Percentiles rank a stretch among this genome's conserved stretches.
These are phyloP conservation scores for Pilobolus umbonatus DNA, from an alignment of 192 early-diverging fungal species.

Conservation along the genomic window DNA sequence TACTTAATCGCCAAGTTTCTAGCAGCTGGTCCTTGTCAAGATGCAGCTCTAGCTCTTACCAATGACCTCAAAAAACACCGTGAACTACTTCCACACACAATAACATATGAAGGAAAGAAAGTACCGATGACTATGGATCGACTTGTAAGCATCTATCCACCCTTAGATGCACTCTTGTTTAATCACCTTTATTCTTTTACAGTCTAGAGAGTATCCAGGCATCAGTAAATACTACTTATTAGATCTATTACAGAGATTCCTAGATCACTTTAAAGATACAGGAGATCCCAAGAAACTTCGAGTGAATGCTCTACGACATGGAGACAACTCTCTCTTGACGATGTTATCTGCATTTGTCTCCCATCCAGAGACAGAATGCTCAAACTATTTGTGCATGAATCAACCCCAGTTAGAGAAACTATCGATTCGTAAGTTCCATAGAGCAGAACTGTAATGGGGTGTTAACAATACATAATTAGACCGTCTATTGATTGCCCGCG, in stretches of 20 bases:
- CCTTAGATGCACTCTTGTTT: constrained; percentile 32
- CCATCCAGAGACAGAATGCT: not conserved
- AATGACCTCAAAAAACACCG: constrained; percentile 41
- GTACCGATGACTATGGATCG: constrained; percentile 51
- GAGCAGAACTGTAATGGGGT: no score
- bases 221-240: constrained; percentile 14
- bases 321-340: constrained; percentile 29
- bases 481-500: constrained; percentile 21
- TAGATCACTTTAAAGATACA: constrained; percentile 29
- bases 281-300: constrained; percentile 19
- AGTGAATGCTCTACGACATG: constrained; percentile 26
- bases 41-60: constrained; percentile 47
- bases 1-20: constrained; percentile 71
- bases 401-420: constrained; percentile 6
- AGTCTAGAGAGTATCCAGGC: constrained; percentile 22
- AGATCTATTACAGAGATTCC: constrained; percentile 34
- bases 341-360: constrained; percentile 22
- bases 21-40: constrained; percentile 48
- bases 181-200: constrained; percentile 6
- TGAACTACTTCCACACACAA: constrained; percentile 57
- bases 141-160: constrained; percentile 41
- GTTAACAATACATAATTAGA: no score
- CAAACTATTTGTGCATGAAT: constrained; percentile 18
- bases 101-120: constrained; percentile 64
- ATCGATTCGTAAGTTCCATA: constrained; percentile 13